A percentile compares a stretch with the other conserved stretches of the same genome.
phyloP scores from a whole-genome alignment of 2,329 filamentous ascomycete species.

The Ophiostoma sp. region DNA sequence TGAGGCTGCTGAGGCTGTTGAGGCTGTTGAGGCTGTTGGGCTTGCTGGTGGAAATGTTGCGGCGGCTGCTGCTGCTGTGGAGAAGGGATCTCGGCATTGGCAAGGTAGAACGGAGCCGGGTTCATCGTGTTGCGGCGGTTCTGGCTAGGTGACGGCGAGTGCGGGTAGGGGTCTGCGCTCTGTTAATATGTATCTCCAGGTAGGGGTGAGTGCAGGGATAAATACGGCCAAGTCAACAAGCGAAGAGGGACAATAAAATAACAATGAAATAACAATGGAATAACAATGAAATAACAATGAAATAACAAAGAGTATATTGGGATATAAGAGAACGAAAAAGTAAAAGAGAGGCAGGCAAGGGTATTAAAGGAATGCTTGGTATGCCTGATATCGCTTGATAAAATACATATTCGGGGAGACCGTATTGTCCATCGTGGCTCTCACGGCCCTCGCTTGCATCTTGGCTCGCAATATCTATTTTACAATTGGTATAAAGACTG shows the following conservation, averaged over 20 bases:
- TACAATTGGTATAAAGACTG: conserved; percentile 24
- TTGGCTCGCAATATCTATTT: conserved; percentile 2
- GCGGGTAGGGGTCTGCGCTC: conserved; percentile 40
- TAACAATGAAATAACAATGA: neutral
- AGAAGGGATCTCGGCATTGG: conserved; percentile 28
- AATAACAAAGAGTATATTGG: neutral
- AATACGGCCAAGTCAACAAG: conserved; percentile 2
- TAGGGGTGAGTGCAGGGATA: neutral
- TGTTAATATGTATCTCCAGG: conserved; percentile 10
- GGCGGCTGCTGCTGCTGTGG: conserved; percentile 37
- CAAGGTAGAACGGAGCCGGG: conserved; percentile 21
- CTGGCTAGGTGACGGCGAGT: conserved; percentile 51
- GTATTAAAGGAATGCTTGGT: neutral
- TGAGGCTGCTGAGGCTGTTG: neutral
- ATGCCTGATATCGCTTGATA: conserved; percentile 6
- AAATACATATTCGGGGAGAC: neutral
- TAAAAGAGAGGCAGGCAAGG: conserved; percentile 8
- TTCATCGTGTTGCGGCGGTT: conserved; percentile 47
- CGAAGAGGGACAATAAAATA: neutral
- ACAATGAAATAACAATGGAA: too few species aligned
- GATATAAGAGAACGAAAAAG: neutral
- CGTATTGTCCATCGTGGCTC: conserved; percentile 12
- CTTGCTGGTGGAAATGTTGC: conserved; percentile 16
- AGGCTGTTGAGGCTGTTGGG: neutral
- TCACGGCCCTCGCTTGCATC: neutral